Percentiles rank a stretch among this genome's conserved stretches.
phyloP scores from a whole-genome alignment of 176 grass and related monocot species.

The Puya raimondii region DNA sequence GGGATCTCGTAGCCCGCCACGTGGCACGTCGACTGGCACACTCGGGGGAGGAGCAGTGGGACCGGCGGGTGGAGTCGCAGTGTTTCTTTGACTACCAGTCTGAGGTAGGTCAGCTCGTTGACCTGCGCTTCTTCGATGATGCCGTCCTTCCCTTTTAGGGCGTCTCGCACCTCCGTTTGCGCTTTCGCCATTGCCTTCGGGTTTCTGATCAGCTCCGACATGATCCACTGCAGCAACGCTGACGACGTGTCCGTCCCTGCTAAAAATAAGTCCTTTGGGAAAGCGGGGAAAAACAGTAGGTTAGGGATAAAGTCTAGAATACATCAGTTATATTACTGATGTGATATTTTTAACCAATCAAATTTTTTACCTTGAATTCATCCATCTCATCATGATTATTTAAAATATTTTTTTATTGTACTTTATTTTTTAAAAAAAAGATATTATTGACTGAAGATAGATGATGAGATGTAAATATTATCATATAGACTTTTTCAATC shows the following conservation, averaged over 20 bases:
- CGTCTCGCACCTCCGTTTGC: constrained; percentile 7
- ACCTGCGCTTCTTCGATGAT: not conserved
- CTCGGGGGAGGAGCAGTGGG: constrained; percentile 11
- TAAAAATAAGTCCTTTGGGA: not conserved
- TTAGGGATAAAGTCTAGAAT: no score
- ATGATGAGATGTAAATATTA: no score
- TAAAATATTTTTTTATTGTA: no score
- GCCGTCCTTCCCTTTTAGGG: not conserved
- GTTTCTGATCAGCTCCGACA: constrained; percentile 16
- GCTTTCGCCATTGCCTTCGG: constrained; percentile 5
- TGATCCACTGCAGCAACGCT: not conserved
- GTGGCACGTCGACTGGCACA: constrained; percentile 1
- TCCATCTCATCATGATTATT: no score
- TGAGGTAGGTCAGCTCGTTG: not conserved
- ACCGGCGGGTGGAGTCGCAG: constrained; percentile 14
- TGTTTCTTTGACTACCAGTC: constrained; percentile 12
- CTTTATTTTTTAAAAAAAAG: no score
- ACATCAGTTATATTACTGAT: no score
- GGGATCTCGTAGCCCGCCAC: constrained; percentile 16
- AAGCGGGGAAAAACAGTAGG: no score
- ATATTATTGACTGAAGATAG: no score
- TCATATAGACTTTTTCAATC: no score
- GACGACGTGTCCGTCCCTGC: constrained; percentile 3
- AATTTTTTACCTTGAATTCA: no score
- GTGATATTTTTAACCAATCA: no score